Evolutionary conservation across 1,139 yeast genomes (phyloP).

Genomic region (Zygosaccharomyces sapae): DNA sequence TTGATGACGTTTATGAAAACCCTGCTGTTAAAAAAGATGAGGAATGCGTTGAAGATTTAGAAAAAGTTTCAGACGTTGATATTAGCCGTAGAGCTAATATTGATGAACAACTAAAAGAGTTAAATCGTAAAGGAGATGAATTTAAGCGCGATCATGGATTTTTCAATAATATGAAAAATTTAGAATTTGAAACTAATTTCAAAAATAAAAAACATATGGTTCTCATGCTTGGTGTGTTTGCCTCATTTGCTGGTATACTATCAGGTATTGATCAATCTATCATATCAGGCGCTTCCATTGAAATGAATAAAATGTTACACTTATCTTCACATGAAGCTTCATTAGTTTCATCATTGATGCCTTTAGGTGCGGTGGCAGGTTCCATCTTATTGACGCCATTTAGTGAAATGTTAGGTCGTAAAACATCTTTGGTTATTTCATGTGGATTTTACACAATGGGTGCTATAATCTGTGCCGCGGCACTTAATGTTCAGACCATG

Average conservation of each 20-base stretch:
- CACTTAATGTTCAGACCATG: slow-evolving; percentile 43
- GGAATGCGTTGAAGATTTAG: not conserved
- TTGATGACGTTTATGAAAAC: slow-evolving; percentile 3
- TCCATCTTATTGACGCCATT: slow-evolving; percentile 48
- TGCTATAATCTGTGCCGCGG: slow-evolving; percentile 51
- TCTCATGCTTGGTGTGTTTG: slow-evolving; percentile 46
- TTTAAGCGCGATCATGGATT: slow-evolving; percentile 23
- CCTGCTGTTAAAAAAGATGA: not conserved
- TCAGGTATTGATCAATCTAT: slow-evolving; percentile 57
- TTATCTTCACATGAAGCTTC: slow-evolving; percentile 41
- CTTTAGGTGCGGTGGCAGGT: slow-evolving; percentile 56
- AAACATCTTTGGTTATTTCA: slow-evolving; percentile 48
- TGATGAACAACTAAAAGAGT: slow-evolving; percentile 24
- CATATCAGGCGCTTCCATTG: slow-evolving; percentile 55
- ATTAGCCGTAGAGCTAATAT: not conserved
- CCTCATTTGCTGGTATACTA: slow-evolving; percentile 56
- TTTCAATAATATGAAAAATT: slow-evolving; percentile 20
- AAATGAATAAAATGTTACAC: slow-evolving; percentile 42
- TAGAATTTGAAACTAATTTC: slow-evolving; percentile 36
- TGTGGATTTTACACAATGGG: slow-evolving; percentile 55
- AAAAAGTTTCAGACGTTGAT: not conserved
- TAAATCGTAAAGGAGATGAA: slow-evolving; percentile 23
- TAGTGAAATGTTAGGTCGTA: slow-evolving; percentile 51
- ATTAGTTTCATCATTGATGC: slow-evolving; percentile 53
- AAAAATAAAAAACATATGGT: slow-evolving; percentile 46